A percentile compares a stretch with the other conserved stretches of the same genome.
Evolutionary conservation across 352 stramenopile genomes (phyloP).

Genomic region (Phytophthora litchii): DNA sequence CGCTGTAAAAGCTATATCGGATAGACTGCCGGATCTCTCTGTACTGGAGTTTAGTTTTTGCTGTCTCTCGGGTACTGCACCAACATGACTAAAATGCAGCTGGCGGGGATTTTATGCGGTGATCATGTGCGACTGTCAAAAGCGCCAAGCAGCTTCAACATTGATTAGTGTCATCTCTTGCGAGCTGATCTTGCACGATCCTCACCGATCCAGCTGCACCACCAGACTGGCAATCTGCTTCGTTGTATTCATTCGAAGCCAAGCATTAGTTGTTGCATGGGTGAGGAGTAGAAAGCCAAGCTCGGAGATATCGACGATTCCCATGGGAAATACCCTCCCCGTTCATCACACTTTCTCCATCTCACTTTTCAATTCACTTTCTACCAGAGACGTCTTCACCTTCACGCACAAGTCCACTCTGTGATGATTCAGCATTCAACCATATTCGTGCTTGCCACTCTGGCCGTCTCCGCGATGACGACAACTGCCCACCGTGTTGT

Average conservation of each 20-base stretch:
- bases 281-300: too few relatives aligned
- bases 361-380: conserved; percentile 28
- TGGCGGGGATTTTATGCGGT: conserved; percentile 6
- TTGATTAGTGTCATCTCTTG: conserved; percentile 3
- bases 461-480: conserved; percentile 5
- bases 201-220: conserved; percentile 22
- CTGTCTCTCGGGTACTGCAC: background rate
- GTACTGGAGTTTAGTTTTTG: too few relatives aligned
- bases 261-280: background rate
- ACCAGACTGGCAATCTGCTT: conserved; percentile 21
- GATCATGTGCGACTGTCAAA: conserved; percentile 4
- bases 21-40: conserved; percentile 1
- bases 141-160: conserved; percentile 13
- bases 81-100: conserved; percentile 22
- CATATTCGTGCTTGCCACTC: conserved; percentile 17
- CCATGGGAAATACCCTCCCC: conserved; percentile 10
- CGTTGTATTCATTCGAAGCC: conserved; percentile 3
- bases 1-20: background rate
- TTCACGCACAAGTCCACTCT: background rate
- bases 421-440: conserved; percentile 11
- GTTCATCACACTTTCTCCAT: background rate
- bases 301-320: conserved; percentile 3
- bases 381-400: conserved; percentile 4
- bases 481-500: conserved; percentile 12
- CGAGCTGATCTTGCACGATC: conserved; percentile 26